Conservation (phyloP, 2,329 filamentous ascomycete species). For the Knufia petricola region DNA sequence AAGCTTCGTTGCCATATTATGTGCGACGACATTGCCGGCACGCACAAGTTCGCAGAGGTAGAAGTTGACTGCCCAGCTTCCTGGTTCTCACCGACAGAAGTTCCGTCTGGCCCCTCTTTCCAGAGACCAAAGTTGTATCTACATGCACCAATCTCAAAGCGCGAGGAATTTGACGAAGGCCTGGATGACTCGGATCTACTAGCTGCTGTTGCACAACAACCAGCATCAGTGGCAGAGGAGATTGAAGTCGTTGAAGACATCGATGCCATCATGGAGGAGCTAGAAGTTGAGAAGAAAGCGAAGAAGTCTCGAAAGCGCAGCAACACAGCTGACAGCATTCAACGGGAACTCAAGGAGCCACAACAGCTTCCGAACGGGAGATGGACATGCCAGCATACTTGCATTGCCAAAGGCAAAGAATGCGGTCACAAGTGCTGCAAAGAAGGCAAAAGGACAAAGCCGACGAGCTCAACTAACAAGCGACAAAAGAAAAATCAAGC, state of each 20-base stretch:
- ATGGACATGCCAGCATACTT: slow-evolving; percentile 65
- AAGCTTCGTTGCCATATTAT: slow-evolving; percentile 60
- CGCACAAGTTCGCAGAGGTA: slow-evolving; percentile 44
- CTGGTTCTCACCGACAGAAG: slow-evolving; percentile 31
- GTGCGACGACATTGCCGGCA: slow-evolving; percentile 73
- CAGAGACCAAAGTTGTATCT: slow-evolving; percentile 15
- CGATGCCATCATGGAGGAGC: slow-evolving; percentile 13
- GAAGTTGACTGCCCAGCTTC: slow-evolving; percentile 39
- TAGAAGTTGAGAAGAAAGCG: slow-evolving; percentile 7
- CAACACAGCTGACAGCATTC: not conserved
- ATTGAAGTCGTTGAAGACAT: slow-evolving; percentile 28
- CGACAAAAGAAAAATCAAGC: slow-evolving; percentile 9
- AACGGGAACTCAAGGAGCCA: slow-evolving; percentile 29
- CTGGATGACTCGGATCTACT: slow-evolving; percentile 47
- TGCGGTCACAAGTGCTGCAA: slow-evolving; percentile 68
- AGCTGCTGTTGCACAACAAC: slow-evolving; percentile 33
- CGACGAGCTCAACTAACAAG: slow-evolving; percentile 31
- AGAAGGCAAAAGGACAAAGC: slow-evolving; percentile 58
- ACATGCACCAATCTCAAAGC: slow-evolving; percentile 11
- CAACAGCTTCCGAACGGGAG: slow-evolving; percentile 56
- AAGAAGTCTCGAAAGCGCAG: slow-evolving; percentile 9
- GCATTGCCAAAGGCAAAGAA: slow-evolving; percentile 48
- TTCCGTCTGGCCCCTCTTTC: slow-evolving; percentile 4
- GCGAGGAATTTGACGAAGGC: slow-evolving; percentile 45
- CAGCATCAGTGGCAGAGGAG: slow-evolving; percentile 47